Evolutionary conservation across 495 filamentous ascomycete species (phyloP).

Genomic region (Lophium mytilinum): DNA sequence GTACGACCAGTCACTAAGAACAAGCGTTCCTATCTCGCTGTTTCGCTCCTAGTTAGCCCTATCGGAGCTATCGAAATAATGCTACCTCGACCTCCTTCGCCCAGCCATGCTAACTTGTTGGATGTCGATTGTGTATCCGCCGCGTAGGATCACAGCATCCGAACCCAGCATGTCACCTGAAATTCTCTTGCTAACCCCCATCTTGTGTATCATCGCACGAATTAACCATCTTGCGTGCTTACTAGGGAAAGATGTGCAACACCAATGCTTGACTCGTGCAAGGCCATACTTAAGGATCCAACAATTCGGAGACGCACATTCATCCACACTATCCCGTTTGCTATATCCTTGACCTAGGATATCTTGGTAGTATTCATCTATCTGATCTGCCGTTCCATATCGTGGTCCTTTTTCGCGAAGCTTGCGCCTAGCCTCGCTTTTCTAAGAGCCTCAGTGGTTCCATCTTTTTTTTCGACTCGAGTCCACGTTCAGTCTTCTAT

Average conservation of each 20-base stretch:
- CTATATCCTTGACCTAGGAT: not conserved
- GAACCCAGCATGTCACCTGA: too few species aligned
- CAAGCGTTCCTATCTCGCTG: too few species aligned
- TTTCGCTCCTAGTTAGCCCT: too few species aligned
- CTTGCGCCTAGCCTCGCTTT: not conserved
- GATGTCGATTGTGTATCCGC: too few species aligned
- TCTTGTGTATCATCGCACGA: too few species aligned
- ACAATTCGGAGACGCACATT: not conserved
- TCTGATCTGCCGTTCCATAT: not conserved
- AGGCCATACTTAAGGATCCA: not conserved
- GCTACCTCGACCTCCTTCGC: too few species aligned
- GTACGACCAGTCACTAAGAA: not conserved
- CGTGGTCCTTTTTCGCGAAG: not conserved
- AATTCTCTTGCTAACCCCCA: too few species aligned
- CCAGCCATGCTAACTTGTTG: too few species aligned
- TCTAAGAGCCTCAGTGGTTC: not conserved
- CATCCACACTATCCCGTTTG: not conserved
- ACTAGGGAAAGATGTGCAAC: not conserved
- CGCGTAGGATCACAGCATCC: too few species aligned
- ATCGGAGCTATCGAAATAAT: not conserved
- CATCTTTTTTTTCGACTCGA: not conserved
- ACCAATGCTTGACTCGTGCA: not conserved
- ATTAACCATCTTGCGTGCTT: not conserved
- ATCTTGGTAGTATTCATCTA: too few species aligned
- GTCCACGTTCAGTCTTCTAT: too few species aligned